Conservation (phyloP, 2,329 filamentous ascomycete species). For the Fusarium nematophilum region DNA sequence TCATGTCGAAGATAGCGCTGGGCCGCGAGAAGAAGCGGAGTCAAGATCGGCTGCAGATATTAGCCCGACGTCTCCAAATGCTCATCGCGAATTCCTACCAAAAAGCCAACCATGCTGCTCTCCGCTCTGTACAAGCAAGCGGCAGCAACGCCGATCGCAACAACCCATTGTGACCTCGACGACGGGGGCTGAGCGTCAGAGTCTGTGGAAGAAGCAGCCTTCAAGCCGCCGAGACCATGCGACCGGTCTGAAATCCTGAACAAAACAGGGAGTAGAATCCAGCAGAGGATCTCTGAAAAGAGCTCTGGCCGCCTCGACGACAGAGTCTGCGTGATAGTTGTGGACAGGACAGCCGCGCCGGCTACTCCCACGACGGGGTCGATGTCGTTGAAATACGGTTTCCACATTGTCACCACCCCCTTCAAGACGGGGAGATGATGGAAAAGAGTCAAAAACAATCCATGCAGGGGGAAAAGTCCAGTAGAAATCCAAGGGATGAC, state of each 20-base stretch:
- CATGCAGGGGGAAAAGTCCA: neutral
- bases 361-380: slow-evolving; percentile 10
- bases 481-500: too few species aligned
- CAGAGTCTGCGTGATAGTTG: slow-evolving; percentile 33
- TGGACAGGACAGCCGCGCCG: slow-evolving; percentile 42
- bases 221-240: accelerated
- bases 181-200: neutral
- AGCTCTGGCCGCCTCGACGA: slow-evolving; percentile 42
- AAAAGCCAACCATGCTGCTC: slow-evolving; percentile 1
- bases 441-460: neutral
- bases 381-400: neutral
- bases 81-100: slow-evolving; percentile 8
- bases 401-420: slow-evolving; percentile 1
- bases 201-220: neutral
- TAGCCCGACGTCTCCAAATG: neutral
- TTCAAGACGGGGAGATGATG: neutral
- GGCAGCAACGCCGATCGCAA: slow-evolving; percentile 8
- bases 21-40: slow-evolving; percentile 34
- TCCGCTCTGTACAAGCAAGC: slow-evolving; percentile 34
- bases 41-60: slow-evolving; percentile 36
- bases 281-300: slow-evolving; percentile 49
- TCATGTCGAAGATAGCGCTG: slow-evolving; percentile 8
- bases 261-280: slow-evolving; percentile 44
- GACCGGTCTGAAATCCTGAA: slow-evolving; percentile 8
- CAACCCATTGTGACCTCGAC: slow-evolving; percentile 15